Percentiles rank a stretch among this genome's conserved stretches.
These are phyloP conservation scores for Ceratobasidium sp. DNA, from an alignment of 1,284 basidiomycete species.

Conservation along the genomic window DNA sequence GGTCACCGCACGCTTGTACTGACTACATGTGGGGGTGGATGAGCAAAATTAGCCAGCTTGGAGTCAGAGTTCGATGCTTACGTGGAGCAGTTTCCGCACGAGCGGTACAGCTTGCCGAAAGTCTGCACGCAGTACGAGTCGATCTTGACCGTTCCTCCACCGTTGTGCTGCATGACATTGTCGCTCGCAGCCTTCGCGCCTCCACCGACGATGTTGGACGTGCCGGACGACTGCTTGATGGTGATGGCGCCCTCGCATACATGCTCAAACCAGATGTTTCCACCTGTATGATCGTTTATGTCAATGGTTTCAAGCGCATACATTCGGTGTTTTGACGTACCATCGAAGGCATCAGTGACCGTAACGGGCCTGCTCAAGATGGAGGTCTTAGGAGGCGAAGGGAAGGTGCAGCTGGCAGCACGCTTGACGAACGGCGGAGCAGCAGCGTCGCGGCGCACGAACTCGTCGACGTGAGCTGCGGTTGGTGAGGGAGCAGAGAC, in stretches of 20 bases:
- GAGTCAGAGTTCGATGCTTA: not conserved
- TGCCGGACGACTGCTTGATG: conserved; percentile 34
- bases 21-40: not conserved
- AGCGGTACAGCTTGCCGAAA: conserved; percentile 46
- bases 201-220: conserved; percentile 37
- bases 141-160: conserved; percentile 37
- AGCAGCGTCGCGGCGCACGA: too few species aligned
- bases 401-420: conserved; percentile 33
- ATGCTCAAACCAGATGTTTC: conserved; percentile 50
- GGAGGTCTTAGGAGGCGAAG: conserved; percentile 19
- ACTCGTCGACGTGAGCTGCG: not conserved
- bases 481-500: too few species aligned
- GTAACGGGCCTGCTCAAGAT: conserved; percentile 1
- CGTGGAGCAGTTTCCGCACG: conserved; percentile 47
- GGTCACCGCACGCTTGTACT: conserved; percentile 53
- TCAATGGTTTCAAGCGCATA: conserved; percentile 12
- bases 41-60: too few species aligned
- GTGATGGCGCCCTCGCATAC: conserved; percentile 48
- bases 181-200: conserved; percentile 36
- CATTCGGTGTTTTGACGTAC: not conserved
- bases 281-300: conserved; percentile 13
- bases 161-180: conserved; percentile 45
- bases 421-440: conserved; percentile 18
- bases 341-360: conserved; percentile 25
- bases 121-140: conserved; percentile 31